These are phyloP conservation scores for Lentinus tigrinus DNA, from an alignment of 768 basidiomycete species.

Conservation along the genomic window DNA sequence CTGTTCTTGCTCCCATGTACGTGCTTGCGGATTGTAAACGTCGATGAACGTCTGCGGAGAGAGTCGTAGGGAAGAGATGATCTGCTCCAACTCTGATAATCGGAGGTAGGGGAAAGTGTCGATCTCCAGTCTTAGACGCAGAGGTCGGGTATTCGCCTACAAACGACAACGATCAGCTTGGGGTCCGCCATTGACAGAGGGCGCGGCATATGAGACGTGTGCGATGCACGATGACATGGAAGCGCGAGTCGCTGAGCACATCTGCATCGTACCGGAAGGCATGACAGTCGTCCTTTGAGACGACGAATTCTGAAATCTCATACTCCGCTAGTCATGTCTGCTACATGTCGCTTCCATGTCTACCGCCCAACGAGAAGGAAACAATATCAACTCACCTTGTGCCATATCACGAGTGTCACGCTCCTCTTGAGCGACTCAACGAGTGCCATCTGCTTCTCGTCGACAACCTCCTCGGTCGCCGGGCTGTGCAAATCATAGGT, in stretches of 20 bases:
- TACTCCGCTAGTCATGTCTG: not conserved
- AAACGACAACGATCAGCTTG: not conserved
- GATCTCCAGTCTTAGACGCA: slow-evolving; percentile 32
- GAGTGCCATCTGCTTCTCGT: slow-evolving; percentile 13
- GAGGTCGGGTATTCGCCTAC: slow-evolving; percentile 21
- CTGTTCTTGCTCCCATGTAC: slow-evolving; percentile 69
- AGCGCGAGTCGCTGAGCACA: not conserved
- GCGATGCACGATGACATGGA: not conserved
- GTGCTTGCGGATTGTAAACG: slow-evolving; percentile 49
- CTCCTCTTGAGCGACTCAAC: slow-evolving; percentile 47
- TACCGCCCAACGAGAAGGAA: not conserved
- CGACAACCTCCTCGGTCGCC: not conserved
- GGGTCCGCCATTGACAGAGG: not conserved
- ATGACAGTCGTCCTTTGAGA: no score
- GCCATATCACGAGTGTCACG: slow-evolving; percentile 69
- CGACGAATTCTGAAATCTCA: not conserved
- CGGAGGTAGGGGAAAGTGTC: slow-evolving; percentile 67
- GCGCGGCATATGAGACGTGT: not conserved
- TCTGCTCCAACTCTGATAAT: slow-evolving; percentile 48
- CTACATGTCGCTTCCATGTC: not conserved
- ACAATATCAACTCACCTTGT: slow-evolving; percentile 44
- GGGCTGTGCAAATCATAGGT: not conserved
- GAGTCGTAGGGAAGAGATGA: slow-evolving; percentile 57
- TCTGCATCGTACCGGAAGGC: no score
- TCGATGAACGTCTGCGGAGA: slow-evolving; percentile 55